These are phyloP conservation scores for Inga laurina DNA, from an alignment of 306 rosid species.

Conservation along the genomic window DNA sequence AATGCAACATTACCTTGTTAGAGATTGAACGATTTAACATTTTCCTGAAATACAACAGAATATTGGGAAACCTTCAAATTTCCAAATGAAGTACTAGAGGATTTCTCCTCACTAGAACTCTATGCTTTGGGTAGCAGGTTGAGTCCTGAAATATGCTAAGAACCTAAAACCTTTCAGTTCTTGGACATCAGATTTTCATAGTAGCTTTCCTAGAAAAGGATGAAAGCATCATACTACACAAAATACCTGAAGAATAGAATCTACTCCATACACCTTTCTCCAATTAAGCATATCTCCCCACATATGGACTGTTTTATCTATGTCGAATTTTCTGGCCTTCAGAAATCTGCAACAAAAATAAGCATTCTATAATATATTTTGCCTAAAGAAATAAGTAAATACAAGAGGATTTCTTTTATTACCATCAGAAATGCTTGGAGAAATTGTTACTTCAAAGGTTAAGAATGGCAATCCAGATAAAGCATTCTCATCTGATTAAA, in stretches of 20 bases:
- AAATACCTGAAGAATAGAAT: constrained; percentile 75
- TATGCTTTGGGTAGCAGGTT: constrained; percentile 28
- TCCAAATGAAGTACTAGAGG: constrained; percentile 18
- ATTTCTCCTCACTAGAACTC: constrained; percentile 29
- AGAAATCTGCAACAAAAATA: constrained; percentile 61
- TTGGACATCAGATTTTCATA: neutral
- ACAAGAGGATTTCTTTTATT: neutral
- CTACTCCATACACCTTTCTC: constrained; percentile 76
- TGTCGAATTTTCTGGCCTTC: constrained; percentile 90
- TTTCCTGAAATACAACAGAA: constrained; percentile 24
- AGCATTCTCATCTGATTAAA: constrained; percentile 15
- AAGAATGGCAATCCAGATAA: constrained; percentile 8
- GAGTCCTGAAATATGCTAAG: constrained; percentile 28
- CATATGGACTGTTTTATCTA: constrained; percentile 84
- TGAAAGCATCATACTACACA: constrained; percentile 4
- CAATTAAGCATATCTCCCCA: constrained; percentile 93
- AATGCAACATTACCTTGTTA: constrained; percentile 33
- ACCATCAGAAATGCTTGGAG: neutral
- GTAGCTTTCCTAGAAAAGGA: constrained; percentile 12
- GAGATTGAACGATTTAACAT: constrained; percentile 27
- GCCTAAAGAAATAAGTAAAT: constrained; percentile 5
- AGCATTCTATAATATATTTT: constrained; percentile 22
- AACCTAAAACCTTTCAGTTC: constrained; percentile 16
- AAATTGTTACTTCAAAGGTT: neutral
- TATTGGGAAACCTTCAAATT: constrained; percentile 25